Base-by-base conservation (phyloP, 129 eudicot species). In the Dittrichia graveolens region DNA sequence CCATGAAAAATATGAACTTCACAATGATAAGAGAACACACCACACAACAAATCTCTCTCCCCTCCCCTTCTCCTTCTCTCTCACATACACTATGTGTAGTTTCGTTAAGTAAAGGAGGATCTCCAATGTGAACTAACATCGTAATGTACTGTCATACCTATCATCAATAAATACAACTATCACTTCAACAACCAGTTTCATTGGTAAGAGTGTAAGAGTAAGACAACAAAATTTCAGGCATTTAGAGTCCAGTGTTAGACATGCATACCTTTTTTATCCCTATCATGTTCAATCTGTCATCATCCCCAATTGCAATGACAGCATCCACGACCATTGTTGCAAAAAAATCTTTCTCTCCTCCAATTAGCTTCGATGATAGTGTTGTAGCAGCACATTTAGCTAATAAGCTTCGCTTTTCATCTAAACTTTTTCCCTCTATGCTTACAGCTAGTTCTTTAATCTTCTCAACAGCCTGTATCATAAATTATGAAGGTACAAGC, bases 311-410 rank as follows among this genome's bases (percentile, higher is more conserved):
- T 71, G 97, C 94, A 65, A 91, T 76, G 55, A 95, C 99, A 69
- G 99, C 93, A 83, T 95, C 97, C 49, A 95, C 99, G 10, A 95
- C 99, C 97, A 95, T 95, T 53, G 73, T 54, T 46, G 97, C 99
- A 83, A 95, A 90, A 82, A 95, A 95, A 58, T 95, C 99, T 81
- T 95, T 95, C 75, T 95, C 99, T 48, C 99, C 99, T n/a, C 99
- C 99, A 35, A 91, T 91, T 40, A 95, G 96, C 94, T 95, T 95
- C 9, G 97, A 95, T 53, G 96, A 88, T 46, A 91, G 91, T 48
- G 99, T 95, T 58, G 99, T 95, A 14, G 92, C 99, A 42, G 99
- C 99, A 88, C 99, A 95, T 56, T 95, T 95, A 38, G 96, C 96
- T 65, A 95, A 80, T 67, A 95, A 76, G 69, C 84, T 85, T 84